These are phyloP conservation scores for Colletotrichum brevisporum DNA, from an alignment of 2,329 filamentous ascomycete species.

Conservation along the genomic window DNA sequence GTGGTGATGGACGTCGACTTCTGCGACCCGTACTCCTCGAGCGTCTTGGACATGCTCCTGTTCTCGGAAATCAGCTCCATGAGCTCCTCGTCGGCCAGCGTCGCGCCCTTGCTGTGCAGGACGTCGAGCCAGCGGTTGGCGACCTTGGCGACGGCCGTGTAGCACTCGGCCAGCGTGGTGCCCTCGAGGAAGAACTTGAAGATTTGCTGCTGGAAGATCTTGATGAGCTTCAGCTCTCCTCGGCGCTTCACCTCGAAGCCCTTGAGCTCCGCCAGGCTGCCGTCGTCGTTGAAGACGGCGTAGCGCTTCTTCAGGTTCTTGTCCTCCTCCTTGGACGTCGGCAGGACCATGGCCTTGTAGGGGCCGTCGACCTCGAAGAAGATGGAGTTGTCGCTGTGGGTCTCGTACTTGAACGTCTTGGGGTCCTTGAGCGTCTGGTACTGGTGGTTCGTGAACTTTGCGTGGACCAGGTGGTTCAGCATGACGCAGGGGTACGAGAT, in stretches of 20 bases:
- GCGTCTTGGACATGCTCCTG: slow-evolving; percentile 95
- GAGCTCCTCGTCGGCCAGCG: slow-evolving; percentile 94
- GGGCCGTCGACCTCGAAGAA: slow-evolving; percentile 99
- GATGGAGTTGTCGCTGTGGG: slow-evolving; percentile 98
- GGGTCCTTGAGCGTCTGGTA: slow-evolving; percentile 91
- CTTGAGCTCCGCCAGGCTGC: slow-evolving; percentile 93
- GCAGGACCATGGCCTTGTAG: slow-evolving; percentile 96
- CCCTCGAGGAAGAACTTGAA: slow-evolving; percentile 99
- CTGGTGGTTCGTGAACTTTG: slow-evolving; percentile 95
- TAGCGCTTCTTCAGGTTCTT: slow-evolving; percentile 99
- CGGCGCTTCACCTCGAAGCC: slow-evolving; percentile 98
- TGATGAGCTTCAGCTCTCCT: slow-evolving; percentile 98
- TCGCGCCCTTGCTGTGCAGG: slow-evolving; percentile 87
- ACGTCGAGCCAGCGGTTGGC: slow-evolving; percentile 98
- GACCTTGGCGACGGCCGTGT: slow-evolving; percentile 91
- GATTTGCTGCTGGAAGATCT: slow-evolving; percentile 99
- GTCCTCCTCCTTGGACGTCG: slow-evolving; percentile 98
- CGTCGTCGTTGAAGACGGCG: slow-evolving; percentile 98
- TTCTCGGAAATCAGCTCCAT: slow-evolving; percentile 99
- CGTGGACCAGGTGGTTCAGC: slow-evolving; percentile 98
- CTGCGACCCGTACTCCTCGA: slow-evolving; percentile 95
- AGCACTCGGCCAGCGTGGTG: slow-evolving; percentile 87
- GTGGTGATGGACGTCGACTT: slow-evolving; percentile 99
- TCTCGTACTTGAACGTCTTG: slow-evolving; percentile 89
- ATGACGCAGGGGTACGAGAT: slow-evolving; percentile 99